Conservation (phyloP, 164 flowering plant species). For the Sextonia rubra region DNA sequence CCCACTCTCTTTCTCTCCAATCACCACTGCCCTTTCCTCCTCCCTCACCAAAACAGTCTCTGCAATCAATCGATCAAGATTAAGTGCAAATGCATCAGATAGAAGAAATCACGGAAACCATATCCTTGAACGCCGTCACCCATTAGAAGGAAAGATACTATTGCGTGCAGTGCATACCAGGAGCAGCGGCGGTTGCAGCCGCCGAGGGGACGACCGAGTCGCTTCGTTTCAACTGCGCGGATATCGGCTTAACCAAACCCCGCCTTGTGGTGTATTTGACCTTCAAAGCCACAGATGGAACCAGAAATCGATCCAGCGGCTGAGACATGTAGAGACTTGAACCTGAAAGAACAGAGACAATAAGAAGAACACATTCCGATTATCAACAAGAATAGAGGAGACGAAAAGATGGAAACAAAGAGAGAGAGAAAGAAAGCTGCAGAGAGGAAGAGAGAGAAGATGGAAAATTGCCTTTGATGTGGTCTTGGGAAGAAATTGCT, state of each 20-base stretch:
- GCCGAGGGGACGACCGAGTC: constrained; percentile 55
- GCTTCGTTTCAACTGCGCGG: constrained; percentile 51
- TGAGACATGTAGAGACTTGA: constrained; percentile 31
- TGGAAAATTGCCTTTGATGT: constrained; percentile 31
- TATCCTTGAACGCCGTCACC: background rate
- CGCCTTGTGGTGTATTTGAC: constrained; percentile 29
- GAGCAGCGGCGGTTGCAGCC: constrained; percentile 42
- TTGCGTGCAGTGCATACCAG: constrained; percentile 35
- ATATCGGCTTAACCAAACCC: constrained; percentile 32
- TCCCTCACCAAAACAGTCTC: background rate
- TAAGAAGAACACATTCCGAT: background rate
- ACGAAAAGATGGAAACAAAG: background rate
- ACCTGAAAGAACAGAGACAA: constrained; percentile 19
- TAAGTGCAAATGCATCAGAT: background rate
- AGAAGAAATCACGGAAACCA: background rate
- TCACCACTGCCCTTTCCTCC: constrained; percentile 25
- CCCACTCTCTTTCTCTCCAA: background rate
- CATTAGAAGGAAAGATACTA: background rate
- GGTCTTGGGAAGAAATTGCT: constrained; percentile 29
- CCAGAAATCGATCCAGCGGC: constrained; percentile 27
- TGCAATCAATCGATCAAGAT: background rate
- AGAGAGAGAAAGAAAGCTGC: background rate
- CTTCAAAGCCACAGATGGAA: constrained; percentile 15
- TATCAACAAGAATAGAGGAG: background rate
- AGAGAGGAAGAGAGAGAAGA: background rate